Evolutionary conservation across 2,329 filamentous ascomycete species (phyloP), one percentile per base, ranked within the genome.

Genomic region (Leptographium wingfieldii): DNA sequence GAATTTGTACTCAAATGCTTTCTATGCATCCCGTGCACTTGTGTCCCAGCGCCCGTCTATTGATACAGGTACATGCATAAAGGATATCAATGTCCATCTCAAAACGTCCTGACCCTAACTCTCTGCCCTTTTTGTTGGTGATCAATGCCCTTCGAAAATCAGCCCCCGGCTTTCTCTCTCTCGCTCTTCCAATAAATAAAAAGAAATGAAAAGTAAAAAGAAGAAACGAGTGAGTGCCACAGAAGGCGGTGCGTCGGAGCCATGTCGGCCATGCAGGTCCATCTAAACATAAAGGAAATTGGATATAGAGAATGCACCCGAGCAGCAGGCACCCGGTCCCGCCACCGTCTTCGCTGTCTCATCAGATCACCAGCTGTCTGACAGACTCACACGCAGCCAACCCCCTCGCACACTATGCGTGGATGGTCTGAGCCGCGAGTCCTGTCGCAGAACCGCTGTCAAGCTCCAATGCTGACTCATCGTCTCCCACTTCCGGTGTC

Each of bases 51-150:
- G 16, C 38, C 29, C n/a, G 43, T 56, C 55, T 51, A 57, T 25
- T 57, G 55, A 57, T 57, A 51, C 55, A 57, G 43, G n/a, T 57
- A 48, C 55, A 31, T 51, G 43, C 55, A 48, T 49, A 57, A 56
- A 56, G 35, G 40, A 48, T 48, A 31, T 56, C 29, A 56, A 51
- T 49, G 55, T 22, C 55, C 38, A 29, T 46, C 35, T 7, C 35
- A 46, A 19, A 19, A n/a, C 33, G 38, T 27, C 25, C n/a, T 22
- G 25, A 46, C 35, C 38, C 54, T 19, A 25, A 19, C 14, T 46
- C 43, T 46, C 43, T 4, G 10, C 43, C 25, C 27, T 22, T 56
- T 31, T 43, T 35, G 22, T 46, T 38, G 53, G 53, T 31, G 29
- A 31, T 35, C 5, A 55, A 40, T 19, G 7, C 53, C 53, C n/a